Evolutionary conservation across 768 basidiomycete genomes (phyloP).

Genomic region (Trichaptum fuscoviolaceum): DNA sequence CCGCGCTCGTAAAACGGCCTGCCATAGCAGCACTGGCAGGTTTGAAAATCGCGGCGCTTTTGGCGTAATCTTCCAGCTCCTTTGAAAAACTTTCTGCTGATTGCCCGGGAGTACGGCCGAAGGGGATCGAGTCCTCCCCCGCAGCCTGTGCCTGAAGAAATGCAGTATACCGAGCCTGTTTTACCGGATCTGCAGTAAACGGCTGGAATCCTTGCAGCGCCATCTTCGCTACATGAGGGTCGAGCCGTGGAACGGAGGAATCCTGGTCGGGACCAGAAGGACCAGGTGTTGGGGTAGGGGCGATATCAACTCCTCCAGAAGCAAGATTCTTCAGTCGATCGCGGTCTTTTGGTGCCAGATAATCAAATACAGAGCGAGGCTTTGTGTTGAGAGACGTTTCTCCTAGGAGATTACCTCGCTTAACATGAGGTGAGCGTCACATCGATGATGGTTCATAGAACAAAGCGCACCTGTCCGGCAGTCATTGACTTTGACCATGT

Average conservation of each 20-base stretch:
- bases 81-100: constrained; percentile 65
- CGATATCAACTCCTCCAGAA: constrained; percentile 18
- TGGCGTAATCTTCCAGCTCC: constrained; percentile 83
- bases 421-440: constrained; percentile 3
- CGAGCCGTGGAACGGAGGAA: constrained; percentile 52
- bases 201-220: constrained; percentile 90
- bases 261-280: constrained; percentile 28
- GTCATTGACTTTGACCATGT: constrained; percentile 59
- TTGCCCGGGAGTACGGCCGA: constrained; percentile 52
- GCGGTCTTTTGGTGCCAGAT: constrained; percentile 85
- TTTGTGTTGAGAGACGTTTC: constrained; percentile 68
- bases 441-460: constrained; percentile 3
- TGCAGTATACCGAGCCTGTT: constrained; percentile 80
- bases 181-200: constrained; percentile 66
- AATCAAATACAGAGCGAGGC: constrained; percentile 88
- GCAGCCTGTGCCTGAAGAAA: constrained; percentile 74
- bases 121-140: constrained; percentile 38
- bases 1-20: constrained; percentile 83
- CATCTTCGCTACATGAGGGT: constrained; percentile 77
- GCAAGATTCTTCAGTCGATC: constrained; percentile 72
- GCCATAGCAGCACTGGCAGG: constrained; percentile 93
- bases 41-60: constrained; percentile 85
- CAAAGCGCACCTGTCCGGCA: constrained; percentile 60
- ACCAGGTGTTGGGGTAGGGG: constrained; percentile 19
- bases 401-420: constrained; percentile 83